These are phyloP conservation scores for Chloranthus sessilifolius DNA, from an alignment of 164 flowering plant species.

Conservation along the genomic window DNA sequence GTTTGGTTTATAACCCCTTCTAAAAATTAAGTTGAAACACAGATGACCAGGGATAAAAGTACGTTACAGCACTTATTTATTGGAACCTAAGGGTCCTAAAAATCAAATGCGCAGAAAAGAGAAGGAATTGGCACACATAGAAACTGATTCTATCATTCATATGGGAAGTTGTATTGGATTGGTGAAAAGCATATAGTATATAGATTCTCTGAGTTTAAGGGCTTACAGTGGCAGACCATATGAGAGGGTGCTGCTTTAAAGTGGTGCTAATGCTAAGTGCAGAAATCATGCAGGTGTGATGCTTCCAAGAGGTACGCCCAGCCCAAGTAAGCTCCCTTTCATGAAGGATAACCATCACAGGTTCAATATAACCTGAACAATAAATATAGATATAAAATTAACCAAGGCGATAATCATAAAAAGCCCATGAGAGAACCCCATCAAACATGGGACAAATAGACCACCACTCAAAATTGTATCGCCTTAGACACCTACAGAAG, in stretches of 20 bases:
- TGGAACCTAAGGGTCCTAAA: no score
- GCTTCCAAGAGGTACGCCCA: slow-evolving; percentile 93
- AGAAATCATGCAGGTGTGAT: slow-evolving; percentile 90
- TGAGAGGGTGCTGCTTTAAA: slow-evolving; percentile 90
- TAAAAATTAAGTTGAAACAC: no score
- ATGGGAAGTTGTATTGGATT: no score
- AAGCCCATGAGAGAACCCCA: background rate
- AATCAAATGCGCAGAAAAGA: no score
- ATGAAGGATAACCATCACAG: slow-evolving; percentile 95
- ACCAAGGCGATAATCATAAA: background rate
- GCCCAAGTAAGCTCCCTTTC: slow-evolving; percentile 98
- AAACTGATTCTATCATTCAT: no score
- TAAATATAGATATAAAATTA: background rate
- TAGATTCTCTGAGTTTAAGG: background rate
- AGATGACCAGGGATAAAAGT: no score
- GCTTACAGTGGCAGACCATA: slow-evolving; percentile 93
- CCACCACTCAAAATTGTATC: background rate
- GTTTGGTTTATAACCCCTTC: no score
- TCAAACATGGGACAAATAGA: no score
- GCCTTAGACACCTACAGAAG: no score
- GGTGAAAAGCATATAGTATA: no score
- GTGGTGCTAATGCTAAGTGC: slow-evolving; percentile 92
- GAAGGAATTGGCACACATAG: no score
- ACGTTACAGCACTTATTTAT: no score
- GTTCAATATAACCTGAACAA: slow-evolving; percentile 84